Evolutionary conservation across 306 rosid genomes (phyloP).

Genomic region (Castanea sativa): DNA sequence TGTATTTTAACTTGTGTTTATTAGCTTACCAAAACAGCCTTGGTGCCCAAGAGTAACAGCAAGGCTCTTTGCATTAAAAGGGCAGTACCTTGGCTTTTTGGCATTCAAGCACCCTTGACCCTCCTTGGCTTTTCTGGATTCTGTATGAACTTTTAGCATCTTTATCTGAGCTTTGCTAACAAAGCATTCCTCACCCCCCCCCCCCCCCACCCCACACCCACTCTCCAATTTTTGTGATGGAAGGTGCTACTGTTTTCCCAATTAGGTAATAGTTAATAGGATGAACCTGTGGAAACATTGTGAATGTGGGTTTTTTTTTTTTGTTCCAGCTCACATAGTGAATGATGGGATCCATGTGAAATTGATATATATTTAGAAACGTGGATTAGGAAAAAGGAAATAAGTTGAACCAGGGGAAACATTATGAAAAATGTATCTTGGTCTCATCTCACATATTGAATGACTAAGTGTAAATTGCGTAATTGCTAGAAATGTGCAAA

Average conservation of each 20-base stretch:
- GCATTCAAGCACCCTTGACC: too few relatives aligned
- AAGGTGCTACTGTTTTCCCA: background rate
- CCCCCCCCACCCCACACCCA: rapidly evolving
- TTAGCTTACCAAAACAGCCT: background rate
- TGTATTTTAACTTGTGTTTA: background rate
- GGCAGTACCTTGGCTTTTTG: background rate
- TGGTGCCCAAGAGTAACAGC: background rate
- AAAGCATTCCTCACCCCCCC: background rate
- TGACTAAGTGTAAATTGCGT: too few relatives aligned
- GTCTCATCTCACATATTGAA: too few relatives aligned
- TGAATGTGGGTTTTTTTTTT: too few relatives aligned
- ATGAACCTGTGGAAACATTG: too few relatives aligned
- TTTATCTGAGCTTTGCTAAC: background rate
- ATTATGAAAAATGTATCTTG: too few relatives aligned
- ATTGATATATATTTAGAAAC: too few relatives aligned
- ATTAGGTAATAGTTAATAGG: background rate
- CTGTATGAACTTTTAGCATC: background rate
- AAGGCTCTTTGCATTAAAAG: background rate
- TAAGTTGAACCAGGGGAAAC: too few relatives aligned
- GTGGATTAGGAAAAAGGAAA: too few relatives aligned
- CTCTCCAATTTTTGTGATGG: background rate
- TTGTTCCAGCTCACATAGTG: too few relatives aligned
- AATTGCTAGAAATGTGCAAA: too few relatives aligned
- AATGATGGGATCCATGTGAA: too few relatives aligned
- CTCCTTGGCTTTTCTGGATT: background rate